A percentile compares a stretch with the other conserved stretches of the same genome.
Conservation (phyloP, 495 filamentous ascomycete species). For the Tuber borchii region DNA sequence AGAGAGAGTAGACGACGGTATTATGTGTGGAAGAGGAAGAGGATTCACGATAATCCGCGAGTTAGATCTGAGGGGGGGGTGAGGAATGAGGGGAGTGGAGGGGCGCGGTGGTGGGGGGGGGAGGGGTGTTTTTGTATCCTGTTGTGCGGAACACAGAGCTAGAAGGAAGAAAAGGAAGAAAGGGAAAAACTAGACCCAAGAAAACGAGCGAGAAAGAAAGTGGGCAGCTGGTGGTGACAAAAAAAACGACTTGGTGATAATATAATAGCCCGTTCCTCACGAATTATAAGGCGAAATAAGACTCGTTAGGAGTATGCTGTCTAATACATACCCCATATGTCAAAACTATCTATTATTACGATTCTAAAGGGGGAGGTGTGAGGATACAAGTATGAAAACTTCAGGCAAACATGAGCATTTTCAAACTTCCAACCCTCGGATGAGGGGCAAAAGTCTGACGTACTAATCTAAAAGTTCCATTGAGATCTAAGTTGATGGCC, state of each 20-base stretch:
- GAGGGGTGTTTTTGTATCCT: slow-evolving; percentile 6
- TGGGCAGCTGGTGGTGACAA: neutral
- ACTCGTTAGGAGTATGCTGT: neutral
- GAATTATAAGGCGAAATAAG: neutral
- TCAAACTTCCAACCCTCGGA: neutral
- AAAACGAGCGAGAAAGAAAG: neutral
- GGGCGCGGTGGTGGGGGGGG: slow-evolving; percentile 3
- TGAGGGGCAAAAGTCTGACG: neutral
- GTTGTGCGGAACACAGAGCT: neutral
- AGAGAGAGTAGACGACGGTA: neutral
- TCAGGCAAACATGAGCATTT: neutral
- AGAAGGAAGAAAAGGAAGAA: neutral
- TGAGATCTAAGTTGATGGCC: neutral
- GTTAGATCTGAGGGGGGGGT: neutral
- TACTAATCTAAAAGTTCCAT: neutral
- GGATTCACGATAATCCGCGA: neutral
- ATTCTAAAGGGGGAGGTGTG: neutral
- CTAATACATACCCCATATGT: neutral
- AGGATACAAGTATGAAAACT: neutral
- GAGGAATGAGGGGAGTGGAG: slow-evolving; percentile 5
- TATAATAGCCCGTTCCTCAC: neutral
- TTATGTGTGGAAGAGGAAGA: neutral
- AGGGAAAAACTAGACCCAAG: neutral
- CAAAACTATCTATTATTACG: neutral
- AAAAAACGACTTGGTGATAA: neutral